These are phyloP conservation scores for Debaryomyces nepalensis DNA, from an alignment of 1,139 yeast genomes.

Conservation along the genomic window DNA sequence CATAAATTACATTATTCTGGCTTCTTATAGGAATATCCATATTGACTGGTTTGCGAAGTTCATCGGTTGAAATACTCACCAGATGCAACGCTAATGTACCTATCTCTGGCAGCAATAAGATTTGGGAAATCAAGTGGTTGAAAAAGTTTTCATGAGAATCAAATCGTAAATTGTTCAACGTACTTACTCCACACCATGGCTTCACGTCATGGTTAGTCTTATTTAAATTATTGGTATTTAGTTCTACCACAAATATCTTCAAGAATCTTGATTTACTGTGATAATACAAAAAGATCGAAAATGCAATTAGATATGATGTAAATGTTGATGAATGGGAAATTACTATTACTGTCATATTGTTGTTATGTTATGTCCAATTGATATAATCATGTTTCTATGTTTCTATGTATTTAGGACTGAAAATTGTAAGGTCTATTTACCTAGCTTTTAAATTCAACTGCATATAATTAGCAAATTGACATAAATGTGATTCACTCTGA, in stretches of 20 bases:
- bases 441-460: neutral
- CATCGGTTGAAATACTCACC: constrained; percentile 4
- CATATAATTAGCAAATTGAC: neutral
- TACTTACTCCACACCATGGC: constrained; percentile 35
- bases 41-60: constrained; percentile 2
- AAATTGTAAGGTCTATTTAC: neutral
- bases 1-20: constrained; percentile 10
- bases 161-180: constrained; percentile 19
- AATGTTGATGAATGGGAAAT: constrained; percentile 4
- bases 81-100: constrained; percentile 8
- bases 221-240: constrained; percentile 4
- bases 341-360: constrained; percentile 10
- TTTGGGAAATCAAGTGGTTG: constrained; percentile 12
- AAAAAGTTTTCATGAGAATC: constrained; percentile 14
- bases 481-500: too few relatives aligned
- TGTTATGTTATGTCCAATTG: neutral
- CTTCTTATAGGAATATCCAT: constrained; percentile 15
- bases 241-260: constrained; percentile 11
- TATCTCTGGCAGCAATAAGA: constrained; percentile 13
- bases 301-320: constrained; percentile 11
- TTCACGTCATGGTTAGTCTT: constrained; percentile 14
- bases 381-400: neutral
- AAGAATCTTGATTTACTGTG: constrained; percentile 2
- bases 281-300: constrained; percentile 10
- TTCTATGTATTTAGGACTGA: neutral